Percentiles rank a stretch among this genome's conserved stretches.
phyloP scores from a whole-genome alignment of 2,329 filamentous ascomycete species.

The Claviceps digitariae region DNA sequence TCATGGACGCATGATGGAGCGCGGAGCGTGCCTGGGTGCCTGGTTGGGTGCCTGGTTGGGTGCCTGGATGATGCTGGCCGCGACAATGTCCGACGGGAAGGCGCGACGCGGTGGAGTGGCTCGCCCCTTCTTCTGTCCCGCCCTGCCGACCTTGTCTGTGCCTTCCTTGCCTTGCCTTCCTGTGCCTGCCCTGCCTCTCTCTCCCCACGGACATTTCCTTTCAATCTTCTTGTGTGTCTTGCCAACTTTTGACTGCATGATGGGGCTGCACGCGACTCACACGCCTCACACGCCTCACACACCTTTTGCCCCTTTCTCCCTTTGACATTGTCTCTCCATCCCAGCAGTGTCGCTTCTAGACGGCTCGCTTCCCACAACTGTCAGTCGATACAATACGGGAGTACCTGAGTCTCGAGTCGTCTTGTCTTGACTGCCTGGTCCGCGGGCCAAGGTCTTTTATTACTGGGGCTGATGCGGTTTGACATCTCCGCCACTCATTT shows the following conservation, averaged over 20 bases:
- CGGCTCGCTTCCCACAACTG: not conserved
- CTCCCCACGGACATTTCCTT: not conserved
- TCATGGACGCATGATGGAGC: not conserved
- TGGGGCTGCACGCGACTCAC: not conserved
- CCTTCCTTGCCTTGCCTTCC: no score
- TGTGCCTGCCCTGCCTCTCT: not conserved
- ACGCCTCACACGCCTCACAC: not conserved
- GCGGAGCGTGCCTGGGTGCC: no score
- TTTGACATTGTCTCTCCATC: not conserved
- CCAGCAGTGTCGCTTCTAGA: not conserved
- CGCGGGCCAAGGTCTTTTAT: not conserved
- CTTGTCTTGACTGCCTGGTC: not conserved
- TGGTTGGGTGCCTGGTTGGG: no score
- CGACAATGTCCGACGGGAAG: not conserved
- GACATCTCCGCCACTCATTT: slow-evolving; percentile 4
- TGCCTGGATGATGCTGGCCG: no score
- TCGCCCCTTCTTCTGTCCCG: not conserved
- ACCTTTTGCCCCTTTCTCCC: not conserved
- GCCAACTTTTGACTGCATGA: not conserved
- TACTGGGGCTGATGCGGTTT: slow-evolving; percentile 1
- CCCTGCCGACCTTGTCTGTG: no score
- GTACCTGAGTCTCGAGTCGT: not conserved
- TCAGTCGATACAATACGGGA: not conserved
- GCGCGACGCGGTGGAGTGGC: not conserved
- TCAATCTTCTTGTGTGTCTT: not conserved